Conservation (phyloP, 805 yeast genomes). For the Zygosaccharomyces lentus region DNA sequence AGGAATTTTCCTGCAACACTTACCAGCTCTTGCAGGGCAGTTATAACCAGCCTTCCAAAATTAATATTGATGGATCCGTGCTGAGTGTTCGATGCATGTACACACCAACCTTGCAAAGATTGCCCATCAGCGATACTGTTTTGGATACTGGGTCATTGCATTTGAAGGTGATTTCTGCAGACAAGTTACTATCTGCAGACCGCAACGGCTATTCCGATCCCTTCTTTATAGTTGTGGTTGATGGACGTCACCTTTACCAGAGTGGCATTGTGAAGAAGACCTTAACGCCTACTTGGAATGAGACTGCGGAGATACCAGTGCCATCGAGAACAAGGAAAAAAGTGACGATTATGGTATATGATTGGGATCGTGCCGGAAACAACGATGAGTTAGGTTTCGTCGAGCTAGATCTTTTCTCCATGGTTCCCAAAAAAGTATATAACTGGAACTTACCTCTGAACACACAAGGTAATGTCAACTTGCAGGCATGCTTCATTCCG, state of each 20-base stretch:
- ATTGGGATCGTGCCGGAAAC: constrained; percentile 77
- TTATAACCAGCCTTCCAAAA: constrained; percentile 42
- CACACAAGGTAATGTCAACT: constrained; percentile 61
- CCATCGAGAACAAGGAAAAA: constrained; percentile 56
- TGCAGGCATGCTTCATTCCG: constrained; percentile 55
- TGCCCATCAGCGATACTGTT: constrained; percentile 57
- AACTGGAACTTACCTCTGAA: constrained; percentile 48
- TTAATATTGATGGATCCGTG: constrained; percentile 42
- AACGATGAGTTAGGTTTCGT: constrained; percentile 57
- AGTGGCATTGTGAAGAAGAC: constrained; percentile 63
- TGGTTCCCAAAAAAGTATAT: constrained; percentile 45
- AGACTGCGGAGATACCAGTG: constrained; percentile 52
- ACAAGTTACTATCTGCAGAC: constrained; percentile 54
- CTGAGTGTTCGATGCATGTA: constrained; percentile 53
- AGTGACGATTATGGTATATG: constrained; percentile 50
- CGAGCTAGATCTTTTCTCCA: constrained; percentile 44
- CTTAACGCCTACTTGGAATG: constrained; percentile 75
- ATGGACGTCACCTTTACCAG: constrained; percentile 51
- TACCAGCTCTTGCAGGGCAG: constrained; percentile 51
- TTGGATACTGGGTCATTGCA: constrained; percentile 63
- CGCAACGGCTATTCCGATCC: constrained; percentile 79
- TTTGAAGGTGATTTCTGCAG: constrained; percentile 54
- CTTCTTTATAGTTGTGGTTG: constrained; percentile 47
- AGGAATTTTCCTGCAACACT: constrained; percentile 49
- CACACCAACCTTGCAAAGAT: constrained; percentile 51